A percentile compares a stretch with the other conserved stretches of the same genome.
These are phyloP conservation scores for Jatropha curcas DNA, from an alignment of 345 rosid genomes.

Conservation along the genomic window DNA sequence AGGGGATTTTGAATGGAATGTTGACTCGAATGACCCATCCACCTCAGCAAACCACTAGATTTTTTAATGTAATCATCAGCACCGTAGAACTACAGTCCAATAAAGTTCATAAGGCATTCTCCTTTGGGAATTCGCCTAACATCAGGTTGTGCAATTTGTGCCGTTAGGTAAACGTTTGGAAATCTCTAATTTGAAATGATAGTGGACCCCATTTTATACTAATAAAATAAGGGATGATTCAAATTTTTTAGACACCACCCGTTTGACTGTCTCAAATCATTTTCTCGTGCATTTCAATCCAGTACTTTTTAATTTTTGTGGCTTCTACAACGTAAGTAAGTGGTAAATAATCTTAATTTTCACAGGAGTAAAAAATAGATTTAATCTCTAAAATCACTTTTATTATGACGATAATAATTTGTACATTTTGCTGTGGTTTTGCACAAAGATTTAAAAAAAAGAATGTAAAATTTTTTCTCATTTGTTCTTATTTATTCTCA, in stretches of 20 bases:
- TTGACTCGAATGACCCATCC: background rate
- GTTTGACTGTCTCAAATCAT: background rate
- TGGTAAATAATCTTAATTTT: too few relatives aligned
- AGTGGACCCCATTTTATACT: background rate
- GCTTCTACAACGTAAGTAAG: too few relatives aligned
- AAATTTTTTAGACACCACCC: background rate
- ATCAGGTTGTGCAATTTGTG: background rate
- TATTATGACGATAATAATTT: too few relatives aligned
- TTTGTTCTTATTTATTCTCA: too few relatives aligned
- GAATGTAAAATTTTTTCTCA: too few relatives aligned
- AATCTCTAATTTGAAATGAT: background rate
- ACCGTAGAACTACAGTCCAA: background rate
- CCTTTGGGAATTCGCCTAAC: too few relatives aligned
- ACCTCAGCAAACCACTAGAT: background rate
- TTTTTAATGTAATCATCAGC: background rate
- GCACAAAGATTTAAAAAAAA: too few relatives aligned
- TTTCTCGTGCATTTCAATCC: too few relatives aligned
- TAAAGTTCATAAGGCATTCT: background rate
- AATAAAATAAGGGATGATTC: background rate
- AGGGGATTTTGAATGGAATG: background rate
- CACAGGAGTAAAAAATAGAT: too few relatives aligned
- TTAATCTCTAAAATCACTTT: too few relatives aligned
- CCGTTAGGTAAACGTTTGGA: background rate
- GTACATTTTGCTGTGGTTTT: too few relatives aligned
- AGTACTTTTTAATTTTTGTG: too few relatives aligned